A percentile compares a stretch with the other conserved stretches of the same genome.
These are phyloP conservation scores for Mycena sp. DNA, from an alignment of 1,284 basidiomycete genomes.

Conservation along the genomic window DNA sequence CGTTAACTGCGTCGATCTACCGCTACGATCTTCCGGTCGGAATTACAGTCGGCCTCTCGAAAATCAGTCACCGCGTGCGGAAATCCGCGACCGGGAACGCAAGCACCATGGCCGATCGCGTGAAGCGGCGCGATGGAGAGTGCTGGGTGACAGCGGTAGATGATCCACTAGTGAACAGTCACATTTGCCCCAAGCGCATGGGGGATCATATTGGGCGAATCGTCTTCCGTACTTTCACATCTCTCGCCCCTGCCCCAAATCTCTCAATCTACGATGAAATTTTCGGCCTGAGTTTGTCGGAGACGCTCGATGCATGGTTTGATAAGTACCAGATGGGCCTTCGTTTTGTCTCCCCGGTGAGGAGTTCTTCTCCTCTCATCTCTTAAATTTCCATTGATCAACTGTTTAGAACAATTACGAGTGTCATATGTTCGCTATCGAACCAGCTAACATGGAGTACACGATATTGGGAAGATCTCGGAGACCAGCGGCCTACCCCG, in stretches of 20 bases:
- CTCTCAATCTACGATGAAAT: conserved; percentile 4
- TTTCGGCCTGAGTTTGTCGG: conserved; percentile 1
- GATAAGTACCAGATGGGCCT: neutral
- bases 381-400: neutral
- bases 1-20: neutral
- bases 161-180: conserved; percentile 7
- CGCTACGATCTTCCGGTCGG: neutral
- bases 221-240: conserved; percentile 4
- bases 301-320: neutral
- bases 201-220: conserved; percentile 9
- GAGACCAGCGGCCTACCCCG: neutral
- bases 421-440: conserved; percentile 4
- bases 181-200: conserved; percentile 24
- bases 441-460: neutral
- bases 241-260: neutral
- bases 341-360: conserved; percentile 1
- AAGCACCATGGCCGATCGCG: neutral
- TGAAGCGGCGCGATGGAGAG: conserved; percentile 3
- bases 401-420: conserved; percentile 11
- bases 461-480: neutral
- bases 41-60: neutral
- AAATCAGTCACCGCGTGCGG: neutral
- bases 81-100: neutral
- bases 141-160: conserved; percentile 1
- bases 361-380: neutral